Conservation (phyloP, 225 moss, liverwort and hornwort genomes). For the Pseudisothecium myosuroides region DNA sequence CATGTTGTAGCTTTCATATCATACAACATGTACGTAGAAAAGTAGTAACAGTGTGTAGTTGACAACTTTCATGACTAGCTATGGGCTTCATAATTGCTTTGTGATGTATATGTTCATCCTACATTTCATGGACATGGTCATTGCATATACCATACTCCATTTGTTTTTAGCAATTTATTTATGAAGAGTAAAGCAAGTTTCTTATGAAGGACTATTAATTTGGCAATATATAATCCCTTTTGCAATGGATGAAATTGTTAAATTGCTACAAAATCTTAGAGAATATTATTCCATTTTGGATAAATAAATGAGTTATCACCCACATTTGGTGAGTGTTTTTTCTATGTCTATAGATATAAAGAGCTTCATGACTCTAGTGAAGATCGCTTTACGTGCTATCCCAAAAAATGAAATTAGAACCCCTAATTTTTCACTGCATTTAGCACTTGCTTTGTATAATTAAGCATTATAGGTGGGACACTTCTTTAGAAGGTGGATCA, state of each 20-base stretch:
- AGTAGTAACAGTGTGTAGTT: fast-evolving
- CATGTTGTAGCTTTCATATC: background rate
- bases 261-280: background rate
- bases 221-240: background rate
- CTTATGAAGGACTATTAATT: background rate
- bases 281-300: background rate
- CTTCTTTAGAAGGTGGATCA: background rate
- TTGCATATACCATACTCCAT: background rate
- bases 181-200: background rate
- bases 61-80: background rate
- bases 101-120: fast-evolving
- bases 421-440: background rate
- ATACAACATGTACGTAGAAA: background rate
- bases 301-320: background rate
- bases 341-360: background rate
- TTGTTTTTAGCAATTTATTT: background rate
- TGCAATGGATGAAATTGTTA: background rate
- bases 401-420: background rate
- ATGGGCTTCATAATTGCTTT: background rate
- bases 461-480: background rate
- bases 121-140: background rate
- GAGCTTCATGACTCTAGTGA: background rate
- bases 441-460: too few species aligned
- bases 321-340: background rate
- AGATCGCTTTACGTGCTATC: fast-evolving